Conservation (phyloP, 306 rosid genomes). For the Psophocarpus tetragonolobus region DNA sequence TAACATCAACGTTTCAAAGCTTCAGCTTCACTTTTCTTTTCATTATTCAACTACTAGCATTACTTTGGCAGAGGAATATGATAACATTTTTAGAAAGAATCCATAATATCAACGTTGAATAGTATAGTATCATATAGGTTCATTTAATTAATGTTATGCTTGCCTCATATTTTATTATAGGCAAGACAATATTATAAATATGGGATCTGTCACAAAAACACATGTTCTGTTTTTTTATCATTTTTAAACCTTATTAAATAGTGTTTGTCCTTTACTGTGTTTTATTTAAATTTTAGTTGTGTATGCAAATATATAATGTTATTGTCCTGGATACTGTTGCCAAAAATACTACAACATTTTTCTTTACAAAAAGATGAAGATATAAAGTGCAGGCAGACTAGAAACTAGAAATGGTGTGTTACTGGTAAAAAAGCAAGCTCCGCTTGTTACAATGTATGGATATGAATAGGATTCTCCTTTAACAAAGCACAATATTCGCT, state of each 20-base stretch:
- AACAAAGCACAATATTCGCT: slow-evolving; percentile 39
- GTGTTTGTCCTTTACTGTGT: too few relatives aligned
- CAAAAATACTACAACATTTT: neutral
- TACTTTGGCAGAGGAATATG: slow-evolving; percentile 1
- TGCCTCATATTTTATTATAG: too few relatives aligned
- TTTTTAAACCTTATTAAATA: too few relatives aligned
- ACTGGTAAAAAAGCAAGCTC: slow-evolving; percentile 41
- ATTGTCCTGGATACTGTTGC: neutral
- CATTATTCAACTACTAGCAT: neutral
- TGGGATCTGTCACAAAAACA: too few relatives aligned
- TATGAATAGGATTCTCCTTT: slow-evolving; percentile 54
- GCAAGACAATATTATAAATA: too few relatives aligned
- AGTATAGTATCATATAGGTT: neutral
- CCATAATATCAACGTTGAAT: too few relatives aligned
- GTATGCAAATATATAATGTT: neutral
- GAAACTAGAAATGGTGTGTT: slow-evolving; percentile 32
- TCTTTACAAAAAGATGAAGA: neutral
- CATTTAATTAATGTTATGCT: too few relatives aligned
- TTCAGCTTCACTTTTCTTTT: neutral
- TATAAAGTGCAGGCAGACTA: slow-evolving; percentile 9
- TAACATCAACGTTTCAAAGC: neutral
- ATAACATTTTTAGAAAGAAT: neutral
- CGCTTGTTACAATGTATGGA: slow-evolving; percentile 19
- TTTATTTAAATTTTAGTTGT: too few relatives aligned
- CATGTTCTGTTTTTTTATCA: too few relatives aligned